Evolutionary conservation across 2,329 filamentous ascomycete genomes (phyloP).

Genomic region (Nothopassalora personata): DNA sequence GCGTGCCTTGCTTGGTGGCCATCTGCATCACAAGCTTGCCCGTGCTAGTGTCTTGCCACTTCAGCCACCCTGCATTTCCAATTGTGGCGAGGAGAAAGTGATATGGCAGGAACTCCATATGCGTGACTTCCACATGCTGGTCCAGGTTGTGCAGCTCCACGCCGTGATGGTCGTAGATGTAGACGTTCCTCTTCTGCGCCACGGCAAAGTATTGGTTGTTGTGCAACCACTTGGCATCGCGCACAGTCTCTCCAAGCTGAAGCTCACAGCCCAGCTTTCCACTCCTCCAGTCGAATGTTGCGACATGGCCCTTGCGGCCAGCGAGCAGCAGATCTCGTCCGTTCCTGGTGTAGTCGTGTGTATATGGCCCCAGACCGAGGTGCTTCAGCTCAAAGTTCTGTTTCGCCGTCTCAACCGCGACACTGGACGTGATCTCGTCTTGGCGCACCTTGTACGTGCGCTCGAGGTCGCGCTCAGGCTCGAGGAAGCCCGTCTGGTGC

Average conservation of each 20-base stretch:
- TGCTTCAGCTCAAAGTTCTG: constrained; percentile 89
- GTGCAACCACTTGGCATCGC: constrained; percentile 87
- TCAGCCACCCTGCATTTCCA: constrained; percentile 75
- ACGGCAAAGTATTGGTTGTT: constrained; percentile 94
- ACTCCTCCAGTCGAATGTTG: constrained; percentile 92
- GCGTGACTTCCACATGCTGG: constrained; percentile 84
- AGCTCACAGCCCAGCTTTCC: constrained; percentile 88
- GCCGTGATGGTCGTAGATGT: constrained; percentile 89
- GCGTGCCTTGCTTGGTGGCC: constrained; percentile 75
- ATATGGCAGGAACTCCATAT: constrained; percentile 94
- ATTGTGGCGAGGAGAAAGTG: constrained; percentile 89
- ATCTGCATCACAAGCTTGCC: constrained; percentile 83
- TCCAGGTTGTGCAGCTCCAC: constrained; percentile 88
- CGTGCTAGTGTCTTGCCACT: constrained; percentile 93
- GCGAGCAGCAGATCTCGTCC: constrained; percentile 79
- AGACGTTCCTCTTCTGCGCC: constrained; percentile 92
- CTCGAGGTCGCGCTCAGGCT: constrained; percentile 83
- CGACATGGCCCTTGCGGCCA: constrained; percentile 88
- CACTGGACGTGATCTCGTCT: constrained; percentile 69
- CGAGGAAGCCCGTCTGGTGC: constrained; percentile 76
- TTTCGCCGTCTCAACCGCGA: constrained; percentile 78
- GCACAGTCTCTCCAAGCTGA: constrained; percentile 82
- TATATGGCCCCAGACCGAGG: constrained; percentile 77
- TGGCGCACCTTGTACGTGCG: constrained; percentile 89
- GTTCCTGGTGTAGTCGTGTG: constrained; percentile 83